phyloP scores from a whole-genome alignment of 768 basidiomycete genomes.

The Sarcodon aspratus region DNA sequence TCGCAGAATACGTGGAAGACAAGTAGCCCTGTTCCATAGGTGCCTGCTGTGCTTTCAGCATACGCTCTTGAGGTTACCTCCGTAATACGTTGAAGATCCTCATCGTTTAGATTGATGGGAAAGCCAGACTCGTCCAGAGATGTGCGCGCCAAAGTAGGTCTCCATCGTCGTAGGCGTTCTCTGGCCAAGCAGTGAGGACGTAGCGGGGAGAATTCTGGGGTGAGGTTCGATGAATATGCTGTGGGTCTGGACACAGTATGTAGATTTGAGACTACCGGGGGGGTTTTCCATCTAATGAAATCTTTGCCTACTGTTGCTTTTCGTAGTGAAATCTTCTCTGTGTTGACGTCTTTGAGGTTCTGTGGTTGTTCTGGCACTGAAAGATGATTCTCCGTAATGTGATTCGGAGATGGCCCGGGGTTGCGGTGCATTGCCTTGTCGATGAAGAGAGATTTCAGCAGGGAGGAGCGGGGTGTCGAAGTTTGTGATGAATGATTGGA shows the following conservation, averaged over 20 bases:
- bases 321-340: background rate
- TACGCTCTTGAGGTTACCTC: conserved; percentile 16
- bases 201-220: no score
- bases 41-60: conserved; percentile 18
- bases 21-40: conserved; percentile 27
- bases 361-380: background rate
- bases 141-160: background rate
- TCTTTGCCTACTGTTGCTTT: background rate
- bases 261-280: background rate
- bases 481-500: conserved; percentile 4
- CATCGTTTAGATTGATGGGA: background rate
- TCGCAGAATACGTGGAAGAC: conserved; percentile 28
- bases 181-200: background rate
- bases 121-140: background rate
- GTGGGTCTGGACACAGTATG: background rate
- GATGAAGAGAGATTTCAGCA: no score
- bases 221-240: no score
- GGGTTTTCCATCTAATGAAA: background rate
- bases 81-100: conserved; percentile 15
- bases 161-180: background rate
- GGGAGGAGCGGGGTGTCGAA: background rate
- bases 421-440: background rate
- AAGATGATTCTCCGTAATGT: background rate
- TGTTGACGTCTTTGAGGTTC: background rate
- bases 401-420: background rate